These are phyloP conservation scores for Raphidocelis subcapitata DNA, from an alignment of 139 green algal genomes.

Conservation along the genomic window DNA sequence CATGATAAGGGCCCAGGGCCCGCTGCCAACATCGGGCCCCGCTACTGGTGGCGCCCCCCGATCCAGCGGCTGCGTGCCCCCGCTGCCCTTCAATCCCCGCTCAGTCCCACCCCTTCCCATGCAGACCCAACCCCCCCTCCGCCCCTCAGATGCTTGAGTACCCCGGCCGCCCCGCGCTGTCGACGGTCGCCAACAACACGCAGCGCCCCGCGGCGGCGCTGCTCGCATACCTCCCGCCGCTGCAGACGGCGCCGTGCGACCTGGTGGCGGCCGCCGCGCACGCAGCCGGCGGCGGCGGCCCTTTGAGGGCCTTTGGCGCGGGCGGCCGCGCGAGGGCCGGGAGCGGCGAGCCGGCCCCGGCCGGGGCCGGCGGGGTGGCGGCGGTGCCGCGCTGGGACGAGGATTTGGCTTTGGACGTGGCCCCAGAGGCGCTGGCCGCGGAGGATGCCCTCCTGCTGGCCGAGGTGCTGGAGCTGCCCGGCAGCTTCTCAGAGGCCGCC, in stretches of 20 bases:
- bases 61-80: too few relatives aligned
- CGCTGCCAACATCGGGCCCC: too few relatives aligned
- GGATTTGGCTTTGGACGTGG: constrained; percentile 43
- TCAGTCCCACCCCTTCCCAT: too few relatives aligned
- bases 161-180: constrained; percentile 29
- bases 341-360: background rate
- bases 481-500: constrained; percentile 34
- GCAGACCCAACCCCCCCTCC: background rate
- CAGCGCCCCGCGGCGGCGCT: constrained; percentile 9
- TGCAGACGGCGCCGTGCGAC: constrained; percentile 52
- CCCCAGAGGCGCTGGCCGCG: constrained; percentile 27
- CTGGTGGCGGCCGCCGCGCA: constrained; percentile 28
- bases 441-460: constrained; percentile 46
- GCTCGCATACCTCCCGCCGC: constrained; percentile 37
- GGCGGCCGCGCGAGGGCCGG: background rate
- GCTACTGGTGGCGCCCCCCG: too few relatives aligned
- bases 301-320: background rate
- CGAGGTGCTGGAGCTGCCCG: constrained; percentile 49
- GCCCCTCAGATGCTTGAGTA: constrained; percentile 40
- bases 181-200: constrained; percentile 39
- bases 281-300: background rate
- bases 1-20: too few relatives aligned
- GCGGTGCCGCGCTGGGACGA: constrained; percentile 34
- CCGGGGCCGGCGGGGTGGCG: background rate
- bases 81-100: too few relatives aligned